Percentiles rank a stretch among this genome's conserved stretches.
Conservation (phyloP, 163 green algal species). For the Scenedesmus sp. region DNA sequence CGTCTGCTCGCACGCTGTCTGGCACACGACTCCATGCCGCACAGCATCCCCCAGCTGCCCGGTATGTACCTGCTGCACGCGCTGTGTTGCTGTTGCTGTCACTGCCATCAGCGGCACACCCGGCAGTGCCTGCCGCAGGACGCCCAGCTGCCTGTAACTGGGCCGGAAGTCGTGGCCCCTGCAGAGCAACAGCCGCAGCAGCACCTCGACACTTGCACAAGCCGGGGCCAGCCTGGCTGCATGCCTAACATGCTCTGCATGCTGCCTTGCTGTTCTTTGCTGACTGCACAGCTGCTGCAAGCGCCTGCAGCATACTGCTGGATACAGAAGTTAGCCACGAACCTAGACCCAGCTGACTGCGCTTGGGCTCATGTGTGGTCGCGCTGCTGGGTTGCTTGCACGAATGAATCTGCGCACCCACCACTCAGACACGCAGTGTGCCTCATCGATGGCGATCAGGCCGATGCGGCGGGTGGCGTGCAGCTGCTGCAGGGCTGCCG, state of each 20-base stretch:
- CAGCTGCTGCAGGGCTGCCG: conserved; percentile 62
- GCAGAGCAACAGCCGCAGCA: conserved; percentile 15
- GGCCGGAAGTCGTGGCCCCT: conserved; percentile 83
- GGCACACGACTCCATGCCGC: neutral
- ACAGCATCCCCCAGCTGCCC: neutral
- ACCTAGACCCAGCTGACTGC: no score
- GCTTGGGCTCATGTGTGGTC: neutral
- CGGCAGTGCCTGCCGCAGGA: conserved; percentile 72
- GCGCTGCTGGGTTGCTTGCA: neutral
- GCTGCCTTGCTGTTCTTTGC: neutral
- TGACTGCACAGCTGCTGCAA: neutral
- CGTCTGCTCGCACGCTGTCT: neutral
- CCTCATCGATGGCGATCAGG: conserved; percentile 82
- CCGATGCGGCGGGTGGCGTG: conserved; percentile 60
- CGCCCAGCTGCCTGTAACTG: conserved; percentile 71
- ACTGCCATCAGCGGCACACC: conserved; percentile 82
- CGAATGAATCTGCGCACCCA: neutral
- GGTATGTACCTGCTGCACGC: conserved; percentile 71
- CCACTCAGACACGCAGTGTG: conserved; percentile 46
- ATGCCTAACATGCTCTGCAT: neutral
- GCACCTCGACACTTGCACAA: neutral
- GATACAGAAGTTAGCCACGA: no score
- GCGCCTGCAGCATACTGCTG: neutral
- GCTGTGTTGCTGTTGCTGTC: conserved; percentile 82
- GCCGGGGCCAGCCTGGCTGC: neutral